Conservation (phyloP, 2,329 filamentous ascomycete species). For the Diplodia intermedia region DNA sequence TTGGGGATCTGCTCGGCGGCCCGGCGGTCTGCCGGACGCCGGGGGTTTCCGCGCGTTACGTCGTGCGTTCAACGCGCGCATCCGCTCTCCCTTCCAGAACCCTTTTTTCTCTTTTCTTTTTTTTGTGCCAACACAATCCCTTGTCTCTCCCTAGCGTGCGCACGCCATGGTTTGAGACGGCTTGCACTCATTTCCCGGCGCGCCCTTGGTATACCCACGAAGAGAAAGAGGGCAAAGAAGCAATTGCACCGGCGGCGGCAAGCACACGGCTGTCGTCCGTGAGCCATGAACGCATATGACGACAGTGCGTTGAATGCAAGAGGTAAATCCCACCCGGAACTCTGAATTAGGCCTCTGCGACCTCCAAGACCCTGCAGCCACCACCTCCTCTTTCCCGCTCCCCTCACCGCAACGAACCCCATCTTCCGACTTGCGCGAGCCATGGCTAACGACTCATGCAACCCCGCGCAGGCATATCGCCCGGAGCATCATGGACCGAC, state of each 20-base stretch:
- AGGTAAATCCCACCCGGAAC: background rate
- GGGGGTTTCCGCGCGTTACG: constrained; percentile 17
- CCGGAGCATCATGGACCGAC: constrained; percentile 47
- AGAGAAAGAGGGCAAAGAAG: background rate
- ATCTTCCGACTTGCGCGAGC: background rate
- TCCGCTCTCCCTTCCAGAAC: constrained; percentile 5
- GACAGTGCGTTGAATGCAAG: constrained; percentile 14
- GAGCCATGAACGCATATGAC: constrained; percentile 26
- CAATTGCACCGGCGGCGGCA: background rate
- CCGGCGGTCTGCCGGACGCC: constrained; percentile 2
- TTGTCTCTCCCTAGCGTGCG: background rate
- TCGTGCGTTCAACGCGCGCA: constrained; percentile 15
- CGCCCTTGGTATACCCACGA: background rate
- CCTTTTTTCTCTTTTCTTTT: constrained; percentile 8
- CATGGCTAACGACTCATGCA: constrained; percentile 6
- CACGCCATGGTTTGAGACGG: constrained; percentile 16
- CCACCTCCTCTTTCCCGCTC: background rate
- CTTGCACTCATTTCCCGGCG: background rate
- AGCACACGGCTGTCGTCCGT: background rate
- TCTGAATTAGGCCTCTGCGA: background rate
- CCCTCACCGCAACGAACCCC: too few species aligned
- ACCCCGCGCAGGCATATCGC: constrained; percentile 22
- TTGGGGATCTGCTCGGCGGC: constrained; percentile 7
- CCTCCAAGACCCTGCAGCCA: background rate
- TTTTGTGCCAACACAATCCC: constrained; percentile 4